These are phyloP conservation scores for Musa acuminata DNA, from an alignment of 176 grass and related monocot genomes.

Conservation along the genomic window DNA sequence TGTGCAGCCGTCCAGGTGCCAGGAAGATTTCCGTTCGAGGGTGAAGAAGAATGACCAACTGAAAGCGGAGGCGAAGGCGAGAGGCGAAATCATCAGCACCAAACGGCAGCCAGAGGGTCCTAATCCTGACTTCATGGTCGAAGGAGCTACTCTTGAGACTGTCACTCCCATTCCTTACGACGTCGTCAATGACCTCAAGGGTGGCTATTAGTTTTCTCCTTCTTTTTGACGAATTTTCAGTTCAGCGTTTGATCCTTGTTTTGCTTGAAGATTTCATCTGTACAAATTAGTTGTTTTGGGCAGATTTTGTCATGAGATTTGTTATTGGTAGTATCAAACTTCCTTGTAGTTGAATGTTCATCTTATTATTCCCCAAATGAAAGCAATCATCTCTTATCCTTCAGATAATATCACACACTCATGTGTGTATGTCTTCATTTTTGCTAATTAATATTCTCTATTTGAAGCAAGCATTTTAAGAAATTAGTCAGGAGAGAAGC, in stretches of 20 bases:
- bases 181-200: conserved; percentile 96
- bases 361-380: no score
- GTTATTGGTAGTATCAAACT: no score
- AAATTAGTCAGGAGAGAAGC: no score
- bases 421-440: no score
- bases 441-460: no score
- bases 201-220: conserved; percentile 46
- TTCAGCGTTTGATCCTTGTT: neutral
- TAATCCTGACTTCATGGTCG: conserved; percentile 90
- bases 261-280: neutral
- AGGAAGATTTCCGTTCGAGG: conserved; percentile 59
- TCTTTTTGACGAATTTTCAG: neutral
- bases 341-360: no score
- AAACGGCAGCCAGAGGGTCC: conserved; percentile 73
- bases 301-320: neutral
- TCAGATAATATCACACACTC: no score
- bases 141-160: conserved; percentile 31
- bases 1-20: conserved; percentile 70
- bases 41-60: conserved; percentile 79
- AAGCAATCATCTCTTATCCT: no score
- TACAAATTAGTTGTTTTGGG: neutral
- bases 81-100: conserved; percentile 82
- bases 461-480: no score
- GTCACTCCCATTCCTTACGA: conserved; percentile 65
- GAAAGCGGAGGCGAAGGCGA: conserved; percentile 64